phyloP scores from a whole-genome alignment of 371 early-diverging fungal genomes.

The Syncephalastrum sp. region DNA sequence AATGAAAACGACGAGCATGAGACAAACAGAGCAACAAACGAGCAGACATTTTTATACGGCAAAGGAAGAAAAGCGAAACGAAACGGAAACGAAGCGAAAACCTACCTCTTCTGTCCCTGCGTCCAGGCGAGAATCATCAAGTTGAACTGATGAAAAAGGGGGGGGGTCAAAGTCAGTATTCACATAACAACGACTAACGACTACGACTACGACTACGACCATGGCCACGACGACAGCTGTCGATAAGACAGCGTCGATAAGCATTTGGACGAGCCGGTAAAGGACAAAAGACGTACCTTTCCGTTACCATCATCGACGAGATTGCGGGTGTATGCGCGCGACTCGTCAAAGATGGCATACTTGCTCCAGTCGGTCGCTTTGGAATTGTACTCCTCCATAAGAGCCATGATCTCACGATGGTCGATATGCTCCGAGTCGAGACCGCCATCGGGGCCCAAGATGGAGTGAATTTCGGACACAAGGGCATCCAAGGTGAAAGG shows the following conservation, averaged over 20 bases:
- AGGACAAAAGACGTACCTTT: constrained; percentile 35
- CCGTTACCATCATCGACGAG: constrained; percentile 92
- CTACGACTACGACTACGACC: not conserved
- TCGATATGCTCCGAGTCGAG: constrained; percentile 59
- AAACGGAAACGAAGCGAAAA: not conserved
- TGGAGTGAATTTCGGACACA: constrained; percentile 17
- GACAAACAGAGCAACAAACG: constrained; percentile 1
- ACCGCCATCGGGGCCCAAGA: constrained; percentile 27
- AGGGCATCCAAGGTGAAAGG: constrained; percentile 12
- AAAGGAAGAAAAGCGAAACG: not conserved
- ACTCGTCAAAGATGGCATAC: constrained; percentile 79
- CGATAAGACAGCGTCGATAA: not conserved
- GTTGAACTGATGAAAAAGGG: constrained; percentile 63
- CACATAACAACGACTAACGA: too few species aligned
- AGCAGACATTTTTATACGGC: not conserved
- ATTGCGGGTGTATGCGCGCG: constrained; percentile 78
- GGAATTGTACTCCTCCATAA: constrained; percentile 67
- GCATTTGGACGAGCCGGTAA: not conserved
- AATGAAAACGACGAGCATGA: constrained; percentile 10
- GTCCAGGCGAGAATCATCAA: constrained; percentile 92
- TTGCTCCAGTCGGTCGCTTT: constrained; percentile 72
- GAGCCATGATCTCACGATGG: constrained; percentile 53
- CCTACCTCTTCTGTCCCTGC: constrained; percentile 69
- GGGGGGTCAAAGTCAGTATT: not conserved
- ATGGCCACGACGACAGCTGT: constrained; percentile 1